Base-by-base conservation (phyloP, 768 basidiomycete genomes). In the Pisolithus orientalis region DNA sequence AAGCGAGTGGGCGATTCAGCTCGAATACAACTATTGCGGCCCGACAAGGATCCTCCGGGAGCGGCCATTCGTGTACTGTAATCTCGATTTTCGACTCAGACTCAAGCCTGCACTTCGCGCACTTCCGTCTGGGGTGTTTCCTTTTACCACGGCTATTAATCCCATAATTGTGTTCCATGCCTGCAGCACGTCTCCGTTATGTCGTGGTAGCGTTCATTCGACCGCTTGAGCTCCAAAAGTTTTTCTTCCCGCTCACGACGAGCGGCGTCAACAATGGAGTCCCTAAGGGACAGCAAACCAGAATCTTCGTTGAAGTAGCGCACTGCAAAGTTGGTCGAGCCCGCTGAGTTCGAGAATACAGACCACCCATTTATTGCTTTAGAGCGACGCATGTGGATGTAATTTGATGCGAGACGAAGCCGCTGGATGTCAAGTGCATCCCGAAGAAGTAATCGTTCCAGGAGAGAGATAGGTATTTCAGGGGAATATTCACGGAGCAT, bases 381-480 rank as follows among this genome's bases (percentile, higher is more conserved):
- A 5, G 53, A 38, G 39, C 68, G 61, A 2, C 78, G 71, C 14
- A 17, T 14, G 5, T 49, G 54, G 1, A 80, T 50, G 47, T 80
- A 70, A 0, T 40, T 9, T 9, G 68, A 56, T 9, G 73, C 52
- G 0, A 2, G 16, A 8, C 51, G 51, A 5, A 73, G 62, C 5
- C 71, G 64, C 28, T 43, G 46, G 17, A 79, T 49, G 6, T 53
- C 54, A 27, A 59, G 46, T 4, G 64, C 44, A 40, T 62, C 65
- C 27, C 65, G 60, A 31, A 74, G 45, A 3, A 73, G 49, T 2
- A 74, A 49, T 6, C 49, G 38, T 37, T 68, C 59, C 17, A 68
- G 54, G 29, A 71, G 53, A 13, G 9, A 16, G 2, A 25, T 27
- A 0, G 70, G 61, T 5, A 72, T 50, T 53, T 71, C 72, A 0